Evolutionary conservation across 306 rosid species (phyloP), one percentile per base, ranked within the genome.

Genomic region (Trichosanthes truncata): DNA sequence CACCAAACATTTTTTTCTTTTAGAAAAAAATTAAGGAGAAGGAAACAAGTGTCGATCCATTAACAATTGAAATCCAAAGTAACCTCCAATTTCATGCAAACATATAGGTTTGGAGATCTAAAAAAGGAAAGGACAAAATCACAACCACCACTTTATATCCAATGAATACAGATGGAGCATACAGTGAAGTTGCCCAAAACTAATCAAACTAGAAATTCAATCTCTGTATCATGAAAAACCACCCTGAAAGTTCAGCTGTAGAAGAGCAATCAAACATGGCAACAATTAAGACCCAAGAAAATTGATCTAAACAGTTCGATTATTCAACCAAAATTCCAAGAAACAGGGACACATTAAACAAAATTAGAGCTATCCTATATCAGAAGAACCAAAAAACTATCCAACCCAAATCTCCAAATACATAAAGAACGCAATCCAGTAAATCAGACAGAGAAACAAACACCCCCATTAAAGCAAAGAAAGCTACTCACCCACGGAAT

Each of bases 401-500:
- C 18, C 7, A 74, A 49, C 61, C 62, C 78, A 49, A 74, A 29
- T 74, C 78, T 9, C 43, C 17, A 74, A 74, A 49, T 49, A 31
- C 78, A 4, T 7, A 6, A 49, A 74, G 61, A 49, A 74, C 18
- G 1, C 29, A 46, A 45, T 10, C 25, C 56, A 72, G 20, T 11
- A 41, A n/a, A 69, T 41, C 38, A 25, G 6, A 73, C 9, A 29
- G 2, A 49, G 12, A 49, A 23, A 74, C 3, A 17, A 74, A 25
- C n/a, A 49, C 18, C 26, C 29, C 60, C 78, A 74, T 49, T 0
- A 74, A 49, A 74, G 61, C 7, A 49, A 49, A 74, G 25, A 74
- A 49, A 49, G 40, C 78, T 1, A 74, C 78, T 74, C 38, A 74
- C 78, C 45, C 78, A 74, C 43, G 78, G 13, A 74, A 62, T 26